Evolutionary conservation across 768 basidiomycete species (phyloP), one percentile per base, ranked within the genome.

Genomic region (Lyophyllum atratum): DNA sequence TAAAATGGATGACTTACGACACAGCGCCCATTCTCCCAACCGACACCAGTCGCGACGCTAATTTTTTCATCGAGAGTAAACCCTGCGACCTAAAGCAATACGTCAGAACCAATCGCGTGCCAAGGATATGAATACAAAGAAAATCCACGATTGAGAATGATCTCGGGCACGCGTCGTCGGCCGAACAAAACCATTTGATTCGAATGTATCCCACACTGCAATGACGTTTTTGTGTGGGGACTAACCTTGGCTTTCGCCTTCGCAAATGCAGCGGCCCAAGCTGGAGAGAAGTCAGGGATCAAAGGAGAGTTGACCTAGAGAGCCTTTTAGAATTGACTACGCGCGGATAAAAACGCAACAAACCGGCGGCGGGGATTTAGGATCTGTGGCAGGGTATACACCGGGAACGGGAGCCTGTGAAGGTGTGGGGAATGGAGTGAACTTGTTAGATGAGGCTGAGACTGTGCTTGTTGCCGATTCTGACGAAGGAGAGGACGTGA

Each of bases 21-120:
- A 66, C 90, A 92, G 1, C 76, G 80, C 1, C 89, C 89, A 52
- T 70, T 72, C 66, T 64, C 63, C 86, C 85, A 87, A n/a, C 85
- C 85, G 1, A 87, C 79, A 39, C 89, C 89, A 5, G 88, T 90
- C 11, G 79, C 78, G 4, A 87, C 68, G 47, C 79, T 85, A 8
- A 83, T 82, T 66, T 90, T 90, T 68, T 89, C 81, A 54, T 86
- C 80, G 26, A 89, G 71, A 8, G 84, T 78, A 52, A 83, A 82
- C 14, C 62, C 61, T 2, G 80, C 66, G 22, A 85, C 74, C 81
- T 84, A 50, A 9, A 64, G 37, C 17, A 58, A 29, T 56, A 12
- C n/a, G 46, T 70, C 62, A 31, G 55, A 54, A 39, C 7, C 43
- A 31, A 26, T 19, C 15, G 39, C 10, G 39, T n/a, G n/a, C n/a